phyloP scores from a whole-genome alignment of 495 filamentous ascomycete genomes.

The Hypoxylon intermedium region DNA sequence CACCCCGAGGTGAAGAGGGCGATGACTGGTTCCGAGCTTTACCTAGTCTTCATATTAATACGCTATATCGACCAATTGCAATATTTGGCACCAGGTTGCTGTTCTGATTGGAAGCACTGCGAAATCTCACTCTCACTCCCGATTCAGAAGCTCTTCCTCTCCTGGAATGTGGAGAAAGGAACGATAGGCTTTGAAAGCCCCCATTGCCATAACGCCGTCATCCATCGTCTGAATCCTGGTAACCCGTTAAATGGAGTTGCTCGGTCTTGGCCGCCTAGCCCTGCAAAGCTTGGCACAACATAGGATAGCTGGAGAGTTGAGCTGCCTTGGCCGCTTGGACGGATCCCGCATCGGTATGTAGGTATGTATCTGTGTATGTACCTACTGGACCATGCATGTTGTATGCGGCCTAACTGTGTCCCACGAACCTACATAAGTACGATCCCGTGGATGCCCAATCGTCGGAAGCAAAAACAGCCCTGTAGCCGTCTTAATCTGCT shows the following conservation, averaged over 20 bases:
- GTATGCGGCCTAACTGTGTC: conserved; percentile 43
- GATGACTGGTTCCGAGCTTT: conserved; percentile 20
- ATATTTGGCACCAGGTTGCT: conserved; percentile 12
- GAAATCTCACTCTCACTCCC: conserved; percentile 13
- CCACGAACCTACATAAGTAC: conserved; percentile 39
- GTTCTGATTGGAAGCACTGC: conserved; percentile 38
- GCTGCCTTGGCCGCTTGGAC: conserved; percentile 6
- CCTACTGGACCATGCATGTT: conserved; percentile 39
- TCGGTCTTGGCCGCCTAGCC: conserved; percentile 30
- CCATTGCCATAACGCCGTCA: conserved; percentile 25
- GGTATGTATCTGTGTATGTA: no score
- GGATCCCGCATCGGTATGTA: conserved; percentile 23
- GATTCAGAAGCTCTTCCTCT: conserved; percentile 35
- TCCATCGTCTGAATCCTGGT: conserved; percentile 29
- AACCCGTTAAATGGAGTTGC: conserved; percentile 26
- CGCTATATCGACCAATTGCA: conserved; percentile 34
- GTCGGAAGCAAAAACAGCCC: conserved; percentile 33
- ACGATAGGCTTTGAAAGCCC: conserved; percentile 33
- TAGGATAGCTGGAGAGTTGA: neutral
- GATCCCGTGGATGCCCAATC: conserved; percentile 44
- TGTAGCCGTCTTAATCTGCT: conserved; percentile 14
- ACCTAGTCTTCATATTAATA: conserved; percentile 27
- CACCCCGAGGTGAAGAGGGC: conserved; percentile 16
- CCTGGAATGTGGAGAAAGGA: conserved; percentile 40
- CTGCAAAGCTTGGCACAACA: conserved; percentile 25